These are phyloP conservation scores for Starmerella sirachaensis DNA, from an alignment of 805 yeast genomes.

Conservation along the genomic window DNA sequence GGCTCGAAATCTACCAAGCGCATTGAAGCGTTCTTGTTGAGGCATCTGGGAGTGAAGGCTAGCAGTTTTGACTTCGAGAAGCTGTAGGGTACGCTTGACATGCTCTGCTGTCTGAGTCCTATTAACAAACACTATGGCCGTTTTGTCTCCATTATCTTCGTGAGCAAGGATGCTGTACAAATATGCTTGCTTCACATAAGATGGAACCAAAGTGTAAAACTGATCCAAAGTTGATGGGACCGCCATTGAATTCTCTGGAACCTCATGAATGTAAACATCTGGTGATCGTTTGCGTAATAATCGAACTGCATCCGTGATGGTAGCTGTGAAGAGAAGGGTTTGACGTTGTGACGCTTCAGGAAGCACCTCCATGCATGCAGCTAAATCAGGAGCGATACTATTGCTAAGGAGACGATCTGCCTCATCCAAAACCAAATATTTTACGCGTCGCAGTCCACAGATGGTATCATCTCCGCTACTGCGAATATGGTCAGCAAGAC, in stretches of 20 bases:
- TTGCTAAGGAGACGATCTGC: constrained; percentile 84
- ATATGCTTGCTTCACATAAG: constrained; percentile 82
- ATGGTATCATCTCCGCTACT: constrained; percentile 82
- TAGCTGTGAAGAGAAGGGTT: constrained; percentile 86
- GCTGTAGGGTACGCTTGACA: constrained; percentile 60
- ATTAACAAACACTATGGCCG: constrained; percentile 82
- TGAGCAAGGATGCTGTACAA: constrained; percentile 54
- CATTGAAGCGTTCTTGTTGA: constrained; percentile 79
- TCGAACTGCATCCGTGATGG: constrained; percentile 85
- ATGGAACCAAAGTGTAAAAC: constrained; percentile 65
- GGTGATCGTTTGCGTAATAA: constrained; percentile 53
- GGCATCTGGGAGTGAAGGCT: constrained; percentile 92
- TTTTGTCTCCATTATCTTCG: constrained; percentile 49
- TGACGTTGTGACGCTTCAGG: constrained; percentile 69
- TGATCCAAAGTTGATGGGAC: constrained; percentile 63
- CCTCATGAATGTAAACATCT: constrained; percentile 57
- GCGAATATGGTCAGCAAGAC: constrained; percentile 82
- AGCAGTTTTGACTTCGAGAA: constrained; percentile 68
- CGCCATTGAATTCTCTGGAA: constrained; percentile 62
- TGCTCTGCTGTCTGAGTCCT: constrained; percentile 84
- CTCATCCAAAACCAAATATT: constrained; percentile 82
- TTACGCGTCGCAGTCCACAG: constrained; percentile 62
- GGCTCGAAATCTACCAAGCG: constrained; percentile 85
- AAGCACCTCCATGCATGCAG: constrained; percentile 54
- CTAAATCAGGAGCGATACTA: constrained; percentile 70